Conservation (phyloP, 768 basidiomycete genomes). For the Lactifluus piperatus region DNA sequence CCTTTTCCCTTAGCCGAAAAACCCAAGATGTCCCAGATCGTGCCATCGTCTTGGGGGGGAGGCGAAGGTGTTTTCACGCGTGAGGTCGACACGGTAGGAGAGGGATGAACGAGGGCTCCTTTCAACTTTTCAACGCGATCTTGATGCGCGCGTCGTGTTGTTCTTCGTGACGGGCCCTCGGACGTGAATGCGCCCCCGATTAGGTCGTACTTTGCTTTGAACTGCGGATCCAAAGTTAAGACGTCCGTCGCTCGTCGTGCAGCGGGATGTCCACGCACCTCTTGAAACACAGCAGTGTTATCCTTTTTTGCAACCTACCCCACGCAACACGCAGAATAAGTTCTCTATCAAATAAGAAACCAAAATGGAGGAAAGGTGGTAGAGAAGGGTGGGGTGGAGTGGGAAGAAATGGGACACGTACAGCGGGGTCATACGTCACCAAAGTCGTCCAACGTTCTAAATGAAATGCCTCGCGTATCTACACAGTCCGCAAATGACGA, state of each 20-base stretch:
- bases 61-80: constrained; percentile 9
- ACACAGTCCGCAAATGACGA: constrained; percentile 5
- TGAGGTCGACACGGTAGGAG: constrained; percentile 18
- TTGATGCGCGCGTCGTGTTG: constrained; percentile 50
- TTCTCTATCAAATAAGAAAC: not conserved
- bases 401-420: constrained; percentile 26
- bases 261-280: constrained; percentile 38
- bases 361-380: not conserved
- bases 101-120: constrained; percentile 22
- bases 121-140: constrained; percentile 43
- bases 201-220: constrained; percentile 54
- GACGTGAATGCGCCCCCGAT: constrained; percentile 37
- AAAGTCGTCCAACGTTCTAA: constrained; percentile 73
- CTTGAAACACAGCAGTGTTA: constrained; percentile 58
- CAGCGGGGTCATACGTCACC: constrained; percentile 68
- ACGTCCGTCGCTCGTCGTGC: not conserved
- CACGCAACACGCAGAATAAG: not conserved
- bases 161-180: constrained; percentile 41
- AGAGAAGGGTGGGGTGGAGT: not conserved
- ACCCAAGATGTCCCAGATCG: constrained; percentile 28
- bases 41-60: constrained; percentile 19
- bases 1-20: constrained; percentile 27
- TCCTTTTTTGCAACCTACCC: constrained; percentile 64
- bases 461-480: constrained; percentile 87
- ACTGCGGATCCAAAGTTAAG: constrained; percentile 31